phyloP scores from a whole-genome alignment of 1,139 yeast genomes.

The Yamadazyma kanchanaburiensis region DNA sequence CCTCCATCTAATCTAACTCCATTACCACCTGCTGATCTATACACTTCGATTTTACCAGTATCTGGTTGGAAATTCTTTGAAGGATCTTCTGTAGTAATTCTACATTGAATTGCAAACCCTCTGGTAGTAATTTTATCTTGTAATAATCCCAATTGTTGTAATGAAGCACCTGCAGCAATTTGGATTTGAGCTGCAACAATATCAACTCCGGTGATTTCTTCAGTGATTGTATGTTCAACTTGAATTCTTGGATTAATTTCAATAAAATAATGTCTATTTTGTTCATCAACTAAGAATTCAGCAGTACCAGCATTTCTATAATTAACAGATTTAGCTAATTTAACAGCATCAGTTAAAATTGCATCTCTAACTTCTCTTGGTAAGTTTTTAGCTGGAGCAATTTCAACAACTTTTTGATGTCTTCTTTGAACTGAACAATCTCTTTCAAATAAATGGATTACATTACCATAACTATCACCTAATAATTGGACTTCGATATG shows the following conservation, averaged over 20 bases:
- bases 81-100: slow-evolving; percentile 99
- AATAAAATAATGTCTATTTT: slow-evolving; percentile 94
- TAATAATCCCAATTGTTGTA: slow-evolving; percentile 84
- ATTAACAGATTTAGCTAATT: slow-evolving; percentile 80
- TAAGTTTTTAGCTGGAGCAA: slow-evolving; percentile 96
- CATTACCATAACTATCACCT: slow-evolving; percentile 94
- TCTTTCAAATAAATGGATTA: slow-evolving; percentile 92
- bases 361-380: slow-evolving; percentile 83
- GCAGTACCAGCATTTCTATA: slow-evolving; percentile 99
- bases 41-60: slow-evolving; percentile 97
- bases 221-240: slow-evolving; percentile 98
- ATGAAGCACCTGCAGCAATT: slow-evolving; percentile 97
- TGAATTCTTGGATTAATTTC: slow-evolving; percentile 99
- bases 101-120: slow-evolving; percentile 98
- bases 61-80: slow-evolving; percentile 96
- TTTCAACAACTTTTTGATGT: slow-evolving; percentile 98
- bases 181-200: slow-evolving; percentile 98
- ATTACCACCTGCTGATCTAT: slow-evolving; percentile 98
- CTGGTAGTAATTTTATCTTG: slow-evolving; percentile 94
- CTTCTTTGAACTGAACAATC: slow-evolving; percentile 99
- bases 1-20: slow-evolving; percentile 99
- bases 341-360: slow-evolving; percentile 91
- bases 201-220: slow-evolving; percentile 98
- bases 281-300: slow-evolving; percentile 90
- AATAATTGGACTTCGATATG: slow-evolving; percentile 96